phyloP scores from a whole-genome alignment of 768 basidiomycete species.

The Mycena venus region DNA sequence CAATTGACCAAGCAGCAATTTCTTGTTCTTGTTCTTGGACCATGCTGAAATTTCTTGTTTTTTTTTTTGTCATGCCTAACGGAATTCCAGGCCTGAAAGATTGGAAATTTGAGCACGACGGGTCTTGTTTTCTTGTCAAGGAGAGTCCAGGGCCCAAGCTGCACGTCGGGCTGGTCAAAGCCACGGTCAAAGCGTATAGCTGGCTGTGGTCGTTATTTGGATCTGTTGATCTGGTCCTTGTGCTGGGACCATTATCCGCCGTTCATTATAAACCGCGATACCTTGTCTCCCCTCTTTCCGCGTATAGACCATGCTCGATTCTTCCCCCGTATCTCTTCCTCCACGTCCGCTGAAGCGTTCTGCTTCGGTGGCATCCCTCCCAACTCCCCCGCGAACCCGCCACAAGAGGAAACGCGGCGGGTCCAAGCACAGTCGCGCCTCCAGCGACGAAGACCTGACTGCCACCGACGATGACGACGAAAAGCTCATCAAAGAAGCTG shows the following conservation, averaged over 20 bases:
- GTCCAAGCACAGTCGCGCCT: conserved; percentile 61
- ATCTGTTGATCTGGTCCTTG: background rate
- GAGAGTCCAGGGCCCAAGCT: background rate
- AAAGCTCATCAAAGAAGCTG: conserved; percentile 45
- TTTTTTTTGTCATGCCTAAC: too few relatives aligned
- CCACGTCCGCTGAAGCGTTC: conserved; percentile 69
- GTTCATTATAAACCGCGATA: conserved; percentile 22
- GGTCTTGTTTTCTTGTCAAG: too few relatives aligned
- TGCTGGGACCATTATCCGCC: background rate
- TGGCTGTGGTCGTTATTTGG: background rate
- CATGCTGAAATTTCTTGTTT: too few relatives aligned
- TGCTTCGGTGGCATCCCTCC: conserved; percentile 73
- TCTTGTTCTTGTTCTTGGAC: too few relatives aligned
- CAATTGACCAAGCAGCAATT: too few relatives aligned
- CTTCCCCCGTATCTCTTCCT: conserved; percentile 48
- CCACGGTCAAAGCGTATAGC: background rate
- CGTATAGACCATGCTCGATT: conserved; percentile 45
- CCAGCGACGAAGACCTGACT: conserved; percentile 49
- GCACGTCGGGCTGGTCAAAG: background rate
- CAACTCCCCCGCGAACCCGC: conserved; percentile 74
- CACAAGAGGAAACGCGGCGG: conserved; percentile 61
- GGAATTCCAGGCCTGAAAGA: too few relatives aligned
- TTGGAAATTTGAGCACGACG: too few relatives aligned
- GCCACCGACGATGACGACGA: conserved; percentile 51
- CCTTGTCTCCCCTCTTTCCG: background rate